A percentile compares a stretch with the other conserved stretches of the same genome.
Conservation (phyloP, 2,329 filamentous ascomycete species). For the Colletotrichum shisoi region DNA sequence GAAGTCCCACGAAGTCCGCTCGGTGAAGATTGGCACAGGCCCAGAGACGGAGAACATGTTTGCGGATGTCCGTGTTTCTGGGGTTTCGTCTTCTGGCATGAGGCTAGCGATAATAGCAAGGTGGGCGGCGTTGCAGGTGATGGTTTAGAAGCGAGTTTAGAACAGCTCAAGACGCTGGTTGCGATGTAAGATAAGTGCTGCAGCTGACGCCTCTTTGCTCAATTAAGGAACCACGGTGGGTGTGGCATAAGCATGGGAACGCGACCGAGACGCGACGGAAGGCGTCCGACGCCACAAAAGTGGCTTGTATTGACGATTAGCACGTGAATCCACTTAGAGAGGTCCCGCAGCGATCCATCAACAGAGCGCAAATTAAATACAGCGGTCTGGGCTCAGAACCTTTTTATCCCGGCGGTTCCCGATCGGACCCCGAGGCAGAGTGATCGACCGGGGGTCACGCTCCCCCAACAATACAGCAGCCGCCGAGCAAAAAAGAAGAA, state of each 20-base stretch:
- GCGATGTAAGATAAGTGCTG: neutral
- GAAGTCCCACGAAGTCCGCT: slow-evolving; percentile 53
- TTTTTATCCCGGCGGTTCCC: slow-evolving; percentile 33
- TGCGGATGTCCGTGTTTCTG: slow-evolving; percentile 32
- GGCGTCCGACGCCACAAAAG: slow-evolving; percentile 10
- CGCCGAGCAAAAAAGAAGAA: slow-evolving; percentile 39
- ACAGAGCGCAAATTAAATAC: slow-evolving; percentile 1
- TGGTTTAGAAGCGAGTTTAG: slow-evolving; percentile 10
- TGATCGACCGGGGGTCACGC: slow-evolving; percentile 14
- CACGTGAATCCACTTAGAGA: slow-evolving; percentile 26
- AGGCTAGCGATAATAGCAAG: slow-evolving; percentile 16
- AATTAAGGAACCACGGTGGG: slow-evolving; percentile 18
- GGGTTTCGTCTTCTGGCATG: slow-evolving; percentile 50
- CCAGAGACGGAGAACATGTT: slow-evolving; percentile 54
- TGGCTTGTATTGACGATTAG: slow-evolving; percentile 5
- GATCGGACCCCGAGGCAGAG: slow-evolving; percentile 35
- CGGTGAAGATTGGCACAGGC: slow-evolving; percentile 54
- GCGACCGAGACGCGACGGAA: slow-evolving; percentile 30
- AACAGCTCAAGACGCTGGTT: neutral
- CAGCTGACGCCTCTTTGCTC: slow-evolving; percentile 13
- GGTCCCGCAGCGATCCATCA: neutral
- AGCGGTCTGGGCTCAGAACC: neutral
- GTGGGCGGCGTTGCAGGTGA: neutral
- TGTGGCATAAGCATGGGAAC: slow-evolving; percentile 9
- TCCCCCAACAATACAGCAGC: slow-evolving; percentile 25